phyloP scores from a whole-genome alignment of 768 basidiomycete species.

The Tephrocybe sp. region DNA sequence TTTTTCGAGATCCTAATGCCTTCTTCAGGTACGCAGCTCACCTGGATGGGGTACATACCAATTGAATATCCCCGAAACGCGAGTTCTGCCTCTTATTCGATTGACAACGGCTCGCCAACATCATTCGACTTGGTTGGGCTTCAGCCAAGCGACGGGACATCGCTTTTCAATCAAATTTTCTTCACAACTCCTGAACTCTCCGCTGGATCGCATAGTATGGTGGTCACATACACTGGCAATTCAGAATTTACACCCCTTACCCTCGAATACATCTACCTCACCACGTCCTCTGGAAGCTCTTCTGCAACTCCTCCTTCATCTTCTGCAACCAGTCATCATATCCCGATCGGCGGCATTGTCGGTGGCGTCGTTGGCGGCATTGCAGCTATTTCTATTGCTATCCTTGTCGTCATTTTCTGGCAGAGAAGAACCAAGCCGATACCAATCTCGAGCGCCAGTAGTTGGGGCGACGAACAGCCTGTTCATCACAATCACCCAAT shows the following conservation, averaged over 20 bases:
- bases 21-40: constrained; percentile 1
- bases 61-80: neutral
- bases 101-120: constrained; percentile 6
- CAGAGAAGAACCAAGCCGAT: neutral
- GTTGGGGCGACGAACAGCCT: too few species aligned
- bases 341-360: constrained; percentile 17
- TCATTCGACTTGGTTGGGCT: constrained; percentile 2
- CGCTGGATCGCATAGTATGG: constrained; percentile 4
- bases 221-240: constrained; percentile 10
- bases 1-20: neutral
- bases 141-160: neutral
- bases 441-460: too few species aligned
- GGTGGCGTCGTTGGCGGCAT: constrained; percentile 19
- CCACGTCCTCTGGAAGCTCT: constrained; percentile 8
- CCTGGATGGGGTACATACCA: constrained; percentile 3
- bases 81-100: constrained; percentile 4
- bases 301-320: neutral
- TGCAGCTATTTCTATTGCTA: neutral
- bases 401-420: constrained; percentile 2
- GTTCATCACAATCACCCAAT: neutral
- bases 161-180: constrained; percentile 3
- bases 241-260: constrained; percentile 24
- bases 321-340: constrained; percentile 8
- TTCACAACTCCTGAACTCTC: constrained; percentile 12
- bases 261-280: constrained; percentile 22